Conservation (phyloP, 192 early-diverging fungal genomes). For the Entomortierella lignicola region DNA sequence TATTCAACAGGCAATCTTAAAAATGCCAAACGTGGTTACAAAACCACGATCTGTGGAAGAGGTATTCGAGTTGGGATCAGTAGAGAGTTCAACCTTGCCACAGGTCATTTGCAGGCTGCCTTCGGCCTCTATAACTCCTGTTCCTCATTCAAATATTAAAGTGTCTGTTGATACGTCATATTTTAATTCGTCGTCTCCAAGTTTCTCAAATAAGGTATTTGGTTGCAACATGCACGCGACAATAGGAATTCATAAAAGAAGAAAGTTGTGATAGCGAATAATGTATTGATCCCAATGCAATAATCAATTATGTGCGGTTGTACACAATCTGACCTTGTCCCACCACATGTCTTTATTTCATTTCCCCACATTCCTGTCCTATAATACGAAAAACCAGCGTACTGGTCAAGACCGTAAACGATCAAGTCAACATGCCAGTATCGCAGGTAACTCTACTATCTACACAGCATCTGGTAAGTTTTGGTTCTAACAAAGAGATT, state of each 20-base stretch:
- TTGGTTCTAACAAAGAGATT: no score
- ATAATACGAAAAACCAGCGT: neutral
- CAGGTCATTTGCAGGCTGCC: conserved; percentile 24
- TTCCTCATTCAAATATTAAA: conserved; percentile 11
- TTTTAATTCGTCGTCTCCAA: conserved; percentile 10
- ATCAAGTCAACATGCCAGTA: conserved; percentile 3
- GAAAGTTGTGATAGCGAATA: no score
- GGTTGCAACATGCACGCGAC: neutral
- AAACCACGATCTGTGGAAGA: conserved; percentile 34
- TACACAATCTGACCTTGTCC: neutral
- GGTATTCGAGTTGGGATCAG: neutral
- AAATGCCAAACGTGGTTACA: conserved; percentile 43
- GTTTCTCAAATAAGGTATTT: conserved; percentile 23
- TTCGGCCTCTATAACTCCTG: neutral
- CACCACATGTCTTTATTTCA: neutral
- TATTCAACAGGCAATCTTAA: conserved; percentile 25
- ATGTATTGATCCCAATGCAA: no score
- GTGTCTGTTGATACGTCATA: neutral
- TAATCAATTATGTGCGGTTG: no score
- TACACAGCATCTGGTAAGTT: neutral
- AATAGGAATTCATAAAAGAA: neutral
- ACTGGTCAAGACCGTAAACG: conserved; percentile 17
- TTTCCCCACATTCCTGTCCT: neutral
- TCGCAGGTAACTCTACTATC: neutral
- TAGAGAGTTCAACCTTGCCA: neutral